Conservation (phyloP, 208 protist genomes). For the Zelonia costaricensis region DNA sequence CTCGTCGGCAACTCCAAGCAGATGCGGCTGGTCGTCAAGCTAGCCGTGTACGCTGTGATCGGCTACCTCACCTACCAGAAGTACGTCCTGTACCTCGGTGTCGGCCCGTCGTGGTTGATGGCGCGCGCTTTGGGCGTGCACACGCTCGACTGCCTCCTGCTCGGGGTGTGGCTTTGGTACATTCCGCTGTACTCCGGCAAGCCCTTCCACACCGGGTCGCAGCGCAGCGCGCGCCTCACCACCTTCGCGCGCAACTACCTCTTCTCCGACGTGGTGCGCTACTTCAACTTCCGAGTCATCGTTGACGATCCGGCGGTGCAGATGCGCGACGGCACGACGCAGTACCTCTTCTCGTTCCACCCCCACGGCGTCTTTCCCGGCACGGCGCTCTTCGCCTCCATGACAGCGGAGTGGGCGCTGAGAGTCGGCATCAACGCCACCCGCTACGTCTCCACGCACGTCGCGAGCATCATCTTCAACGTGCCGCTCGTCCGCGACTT, state of each 20-base stretch:
- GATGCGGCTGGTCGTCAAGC: constrained; percentile 38
- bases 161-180: constrained; percentile 61
- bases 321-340: constrained; percentile 43
- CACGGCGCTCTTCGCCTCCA: constrained; percentile 55
- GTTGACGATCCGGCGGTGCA: constrained; percentile 57
- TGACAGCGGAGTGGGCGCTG: constrained; percentile 59
- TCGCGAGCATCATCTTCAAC: constrained; percentile 78
- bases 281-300: constrained; percentile 74
- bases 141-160: constrained; percentile 36
- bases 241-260: constrained; percentile 59
- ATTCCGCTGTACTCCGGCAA: constrained; percentile 58
- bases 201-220: constrained; percentile 60
- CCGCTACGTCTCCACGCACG: constrained; percentile 59
- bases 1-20: constrained; percentile 36
- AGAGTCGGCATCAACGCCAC: constrained; percentile 55
- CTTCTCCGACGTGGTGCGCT: constrained; percentile 57
- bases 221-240: constrained; percentile 49
- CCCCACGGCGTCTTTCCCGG: constrained; percentile 84
- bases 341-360: constrained; percentile 85
- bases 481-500: constrained; percentile 76
- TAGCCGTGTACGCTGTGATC: constrained; percentile 52
- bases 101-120: constrained; percentile 10
- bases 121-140: constrained; percentile 10
- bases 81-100: constrained; percentile 26
- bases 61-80: constrained; percentile 55